Evolutionary conservation across 78 protist species (phyloP).

Genomic region (Speleostelium caveatum): DNA sequence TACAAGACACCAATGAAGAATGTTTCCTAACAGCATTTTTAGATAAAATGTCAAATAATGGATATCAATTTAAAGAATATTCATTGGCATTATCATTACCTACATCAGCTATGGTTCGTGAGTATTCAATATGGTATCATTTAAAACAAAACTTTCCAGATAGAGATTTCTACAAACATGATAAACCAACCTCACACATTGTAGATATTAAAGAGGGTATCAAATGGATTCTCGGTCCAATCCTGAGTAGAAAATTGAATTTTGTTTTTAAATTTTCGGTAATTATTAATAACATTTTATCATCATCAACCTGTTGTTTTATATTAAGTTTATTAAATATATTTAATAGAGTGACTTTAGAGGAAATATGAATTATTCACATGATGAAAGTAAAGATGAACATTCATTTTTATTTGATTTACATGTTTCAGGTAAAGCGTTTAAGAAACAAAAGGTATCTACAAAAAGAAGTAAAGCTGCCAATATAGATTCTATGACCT

Average conservation of each 20-base stretch:
- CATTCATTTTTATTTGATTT: neutral
- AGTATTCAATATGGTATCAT: constrained; percentile 47
- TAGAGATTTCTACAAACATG: neutral
- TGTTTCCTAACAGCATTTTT: constrained; percentile 13
- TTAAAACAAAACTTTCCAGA: neutral
- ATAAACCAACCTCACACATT: neutral
- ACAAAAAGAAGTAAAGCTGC: neutral
- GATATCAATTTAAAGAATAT: constrained; percentile 47
- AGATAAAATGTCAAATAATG: constrained; percentile 8
- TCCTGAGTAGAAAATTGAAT: constrained; percentile 2
- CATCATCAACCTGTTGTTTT: no score
- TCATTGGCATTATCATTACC: constrained; percentile 48
- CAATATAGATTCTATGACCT: neutral
- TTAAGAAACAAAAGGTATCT: neutral
- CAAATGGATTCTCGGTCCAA: constrained; percentile 78
- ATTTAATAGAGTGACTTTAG: constrained; percentile 35
- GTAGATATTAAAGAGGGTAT: constrained; percentile 74
- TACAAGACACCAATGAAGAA: constrained; percentile 37
- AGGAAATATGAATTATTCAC: constrained; percentile 26
- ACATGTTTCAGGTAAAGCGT: neutral
- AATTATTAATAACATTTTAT: neutral
- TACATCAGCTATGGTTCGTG: constrained; percentile 17
- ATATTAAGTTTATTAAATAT: no score
- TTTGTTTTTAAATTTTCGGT: constrained; percentile 17
- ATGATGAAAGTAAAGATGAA: constrained; percentile 39